These are phyloP conservation scores for Aspergillus japonicus DNA, from an alignment of 2,329 filamentous ascomycete species.

Conservation along the genomic window DNA sequence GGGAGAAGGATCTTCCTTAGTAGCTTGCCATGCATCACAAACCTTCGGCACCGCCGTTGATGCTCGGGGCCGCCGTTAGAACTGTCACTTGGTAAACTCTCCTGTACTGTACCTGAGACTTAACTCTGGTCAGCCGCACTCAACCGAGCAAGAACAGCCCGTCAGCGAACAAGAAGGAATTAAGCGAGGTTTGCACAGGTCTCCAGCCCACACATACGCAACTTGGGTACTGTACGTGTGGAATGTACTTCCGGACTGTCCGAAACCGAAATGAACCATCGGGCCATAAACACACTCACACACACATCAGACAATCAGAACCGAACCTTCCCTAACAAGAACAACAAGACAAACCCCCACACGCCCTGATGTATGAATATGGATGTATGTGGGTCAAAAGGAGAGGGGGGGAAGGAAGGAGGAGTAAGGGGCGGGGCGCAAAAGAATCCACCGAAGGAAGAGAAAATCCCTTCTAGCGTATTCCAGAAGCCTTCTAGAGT, in stretches of 20 bases:
- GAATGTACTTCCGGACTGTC: neutral
- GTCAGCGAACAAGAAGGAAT: neutral
- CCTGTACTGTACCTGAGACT: too few species aligned
- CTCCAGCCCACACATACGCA: neutral
- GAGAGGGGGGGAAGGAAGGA: neutral
- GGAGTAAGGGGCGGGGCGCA: neutral
- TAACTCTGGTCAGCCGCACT: neutral
- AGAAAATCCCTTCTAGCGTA: constrained; percentile 21
- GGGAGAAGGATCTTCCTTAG: neutral
- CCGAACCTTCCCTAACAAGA: too few species aligned
- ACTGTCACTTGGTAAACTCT: neutral
- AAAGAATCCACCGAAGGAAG: neutral
- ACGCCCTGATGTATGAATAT: neutral
- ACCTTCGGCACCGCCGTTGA: neutral
- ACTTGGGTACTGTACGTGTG: neutral
- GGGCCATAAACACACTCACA: neutral
- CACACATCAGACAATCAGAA: neutral
- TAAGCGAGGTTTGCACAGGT: neutral
- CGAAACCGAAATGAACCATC: neutral
- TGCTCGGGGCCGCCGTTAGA: neutral
- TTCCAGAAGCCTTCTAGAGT: constrained; percentile 36
- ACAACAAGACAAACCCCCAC: neutral
- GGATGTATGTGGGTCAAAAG: neutral
- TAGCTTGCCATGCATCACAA: neutral
- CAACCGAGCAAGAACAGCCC: neutral